phyloP scores from a whole-genome alignment of 2,329 filamentous ascomycete species.

The Aschersonia sp. region DNA sequence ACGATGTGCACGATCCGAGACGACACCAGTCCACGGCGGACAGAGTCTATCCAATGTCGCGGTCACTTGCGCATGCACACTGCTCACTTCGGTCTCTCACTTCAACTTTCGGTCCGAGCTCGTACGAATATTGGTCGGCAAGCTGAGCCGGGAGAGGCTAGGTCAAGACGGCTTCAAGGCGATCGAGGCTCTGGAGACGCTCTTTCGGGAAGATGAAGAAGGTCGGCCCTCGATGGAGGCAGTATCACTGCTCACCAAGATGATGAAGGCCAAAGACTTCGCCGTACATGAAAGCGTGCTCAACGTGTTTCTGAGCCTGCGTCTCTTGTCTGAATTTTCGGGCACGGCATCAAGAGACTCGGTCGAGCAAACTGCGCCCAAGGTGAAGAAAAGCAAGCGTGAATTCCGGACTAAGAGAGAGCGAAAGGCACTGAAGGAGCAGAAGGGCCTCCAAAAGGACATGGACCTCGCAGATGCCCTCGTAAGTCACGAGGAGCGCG shows the following conservation, averaged over 20 bases:
- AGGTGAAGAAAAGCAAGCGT: slow-evolving; percentile 52
- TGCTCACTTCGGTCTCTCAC: slow-evolving; percentile 74
- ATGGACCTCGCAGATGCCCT: slow-evolving; percentile 84
- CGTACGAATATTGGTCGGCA: slow-evolving; percentile 72
- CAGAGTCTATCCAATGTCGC: slow-evolving; percentile 56
- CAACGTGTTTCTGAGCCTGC: slow-evolving; percentile 81
- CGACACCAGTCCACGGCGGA: slow-evolving; percentile 21
- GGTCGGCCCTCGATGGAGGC: slow-evolving; percentile 79
- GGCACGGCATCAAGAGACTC: slow-evolving; percentile 68
- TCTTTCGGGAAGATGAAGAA: slow-evolving; percentile 82
- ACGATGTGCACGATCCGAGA: slow-evolving; percentile 45
- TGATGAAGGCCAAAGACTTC: slow-evolving; percentile 85
- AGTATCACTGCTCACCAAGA: slow-evolving; percentile 72
- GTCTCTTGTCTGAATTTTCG: slow-evolving; percentile 75
- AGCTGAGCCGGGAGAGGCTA: slow-evolving; percentile 57
- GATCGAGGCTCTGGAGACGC: slow-evolving; percentile 58
- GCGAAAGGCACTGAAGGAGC: slow-evolving; percentile 71
- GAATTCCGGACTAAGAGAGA: slow-evolving; percentile 82
- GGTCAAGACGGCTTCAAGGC: slow-evolving; percentile 69
- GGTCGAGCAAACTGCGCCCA: slow-evolving; percentile 36
- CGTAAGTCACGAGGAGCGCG: slow-evolving; percentile 82
- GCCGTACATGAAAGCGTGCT: slow-evolving; percentile 70
- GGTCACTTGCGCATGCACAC: slow-evolving; percentile 69
- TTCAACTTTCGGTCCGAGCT: slow-evolving; percentile 93
- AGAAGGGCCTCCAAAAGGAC: slow-evolving; percentile 79